Evolutionary conservation across 805 yeast genomes (phyloP).

Genomic region (Clavispora carvajalis): DNA sequence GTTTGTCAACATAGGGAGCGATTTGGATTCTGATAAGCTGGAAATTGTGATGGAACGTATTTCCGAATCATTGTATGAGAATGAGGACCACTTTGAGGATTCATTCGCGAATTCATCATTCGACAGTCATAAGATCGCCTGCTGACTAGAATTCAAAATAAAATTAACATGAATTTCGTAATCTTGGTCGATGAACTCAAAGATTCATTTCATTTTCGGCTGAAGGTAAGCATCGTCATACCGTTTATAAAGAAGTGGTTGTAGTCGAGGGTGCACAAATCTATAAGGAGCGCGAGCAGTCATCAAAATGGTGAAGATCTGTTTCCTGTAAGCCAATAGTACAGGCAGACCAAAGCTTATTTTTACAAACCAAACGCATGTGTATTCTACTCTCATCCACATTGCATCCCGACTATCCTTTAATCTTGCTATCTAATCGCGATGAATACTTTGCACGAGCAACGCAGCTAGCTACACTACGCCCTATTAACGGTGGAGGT

Average conservation of each 20-base stretch:
- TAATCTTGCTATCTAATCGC: slow-evolving; percentile 74
- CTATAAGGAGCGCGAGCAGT: background rate
- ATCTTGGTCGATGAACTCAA: too few relatives aligned
- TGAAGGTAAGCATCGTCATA: too few relatives aligned
- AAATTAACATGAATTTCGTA: too few relatives aligned
- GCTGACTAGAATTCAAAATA: background rate
- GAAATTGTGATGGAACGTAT: background rate
- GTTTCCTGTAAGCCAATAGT: background rate
- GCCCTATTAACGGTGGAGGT: slow-evolving; percentile 26
- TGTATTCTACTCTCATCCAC: slow-evolving; percentile 71
- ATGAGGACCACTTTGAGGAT: background rate
- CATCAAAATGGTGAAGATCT: too few relatives aligned
- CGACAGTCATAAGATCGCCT: slow-evolving; percentile 2
- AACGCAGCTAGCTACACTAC: slow-evolving; percentile 52
- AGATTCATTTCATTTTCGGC: background rate
- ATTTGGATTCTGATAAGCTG: background rate
- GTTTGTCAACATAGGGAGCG: background rate
- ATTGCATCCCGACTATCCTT: slow-evolving; percentile 66
- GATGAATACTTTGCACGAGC: slow-evolving; percentile 79
- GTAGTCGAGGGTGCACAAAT: background rate
- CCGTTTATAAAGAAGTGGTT: background rate
- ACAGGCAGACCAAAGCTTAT: too few relatives aligned
- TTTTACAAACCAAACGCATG: slow-evolving; percentile 38
- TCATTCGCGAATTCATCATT: background rate
- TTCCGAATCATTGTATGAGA: background rate